Conservation (phyloP, 2,329 filamentous ascomycete species). For the Aspergillus floridensis region DNA sequence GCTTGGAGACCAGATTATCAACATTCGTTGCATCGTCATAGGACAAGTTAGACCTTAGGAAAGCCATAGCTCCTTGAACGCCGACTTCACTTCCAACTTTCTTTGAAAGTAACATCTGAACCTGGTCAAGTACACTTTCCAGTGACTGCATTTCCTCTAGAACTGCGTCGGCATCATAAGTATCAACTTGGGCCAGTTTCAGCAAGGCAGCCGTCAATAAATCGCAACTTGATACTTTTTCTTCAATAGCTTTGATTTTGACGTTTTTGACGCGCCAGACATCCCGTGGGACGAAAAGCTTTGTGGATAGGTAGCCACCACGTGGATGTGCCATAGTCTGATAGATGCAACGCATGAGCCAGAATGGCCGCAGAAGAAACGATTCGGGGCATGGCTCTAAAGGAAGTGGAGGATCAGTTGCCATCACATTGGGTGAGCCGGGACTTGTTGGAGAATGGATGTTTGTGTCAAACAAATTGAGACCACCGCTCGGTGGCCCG, state of each 20-base stretch:
- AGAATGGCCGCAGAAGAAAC: constrained; percentile 87
- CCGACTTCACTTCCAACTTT: constrained; percentile 94
- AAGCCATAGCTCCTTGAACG: constrained; percentile 65
- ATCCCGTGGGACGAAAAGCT: constrained; percentile 86
- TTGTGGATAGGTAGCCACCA: constrained; percentile 87
- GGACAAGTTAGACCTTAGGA: constrained; percentile 65
- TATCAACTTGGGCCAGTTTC: constrained; percentile 80
- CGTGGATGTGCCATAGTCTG: constrained; percentile 88
- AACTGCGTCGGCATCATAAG: constrained; percentile 84
- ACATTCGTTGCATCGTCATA: constrained; percentile 47
- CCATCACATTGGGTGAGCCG: constrained; percentile 63
- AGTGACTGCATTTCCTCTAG: constrained; percentile 91
- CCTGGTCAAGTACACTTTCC: constrained; percentile 81
- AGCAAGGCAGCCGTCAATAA: constrained; percentile 82
- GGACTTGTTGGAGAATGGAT: constrained; percentile 67
- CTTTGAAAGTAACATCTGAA: constrained; percentile 71
- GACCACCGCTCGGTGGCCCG: constrained; percentile 61
- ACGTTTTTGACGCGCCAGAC: constrained; percentile 93
- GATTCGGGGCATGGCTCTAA: constrained; percentile 91
- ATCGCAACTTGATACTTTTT: constrained; percentile 91
- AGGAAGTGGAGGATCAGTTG: constrained; percentile 66
- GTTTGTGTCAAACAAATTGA: constrained; percentile 80
- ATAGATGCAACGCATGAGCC: constrained; percentile 93
- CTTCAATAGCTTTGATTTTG: constrained; percentile 85
- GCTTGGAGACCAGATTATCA: constrained; percentile 45